Evolutionary conservation across 2,329 filamentous ascomycete genomes (phyloP), one percentile per base, ranked within the genome.

Genomic region (Xylaria multiplex): DNA sequence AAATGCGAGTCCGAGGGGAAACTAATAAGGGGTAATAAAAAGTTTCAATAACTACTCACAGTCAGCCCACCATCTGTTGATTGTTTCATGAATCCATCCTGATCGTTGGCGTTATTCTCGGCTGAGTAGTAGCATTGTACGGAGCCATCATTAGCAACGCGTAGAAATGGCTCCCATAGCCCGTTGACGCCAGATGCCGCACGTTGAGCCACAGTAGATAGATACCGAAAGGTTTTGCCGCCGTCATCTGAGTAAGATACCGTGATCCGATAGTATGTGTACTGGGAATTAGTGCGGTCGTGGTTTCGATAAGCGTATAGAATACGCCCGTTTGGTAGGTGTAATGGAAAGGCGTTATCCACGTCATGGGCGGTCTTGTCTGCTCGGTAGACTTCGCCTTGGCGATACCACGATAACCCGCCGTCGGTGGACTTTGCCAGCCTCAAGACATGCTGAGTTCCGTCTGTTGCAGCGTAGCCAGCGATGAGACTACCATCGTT

Each of bases 91-190:
- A 82, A 69, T 53, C 77, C 80, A 59, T 84, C 80, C 71, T 84
- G 82, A 59, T 82, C 80, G 4, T 54, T 65, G 0, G 58, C 69
- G 1, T 43, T 70, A 53, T 80, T 82, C 72, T 83, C 81, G 2
- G 74, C 74, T 4, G 79, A 81, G 68, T 83, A 84, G 70, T 80
- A 84, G 53, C 80, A 75, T 70, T 84, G 80, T 27, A 83, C 62
- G 2, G 75, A 74, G 0, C 80, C 79, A 59, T 82, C 78, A 1
- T 68, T 64, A 0, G 78, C 78, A 2, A 78, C 68, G 5, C 81
- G 74, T 22, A 84, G 57, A 66, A 83, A 83, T 0, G 82, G 82
- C 65, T 84, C 82, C 81, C 81, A 84, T 4, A 79, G 73, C 2
- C 82, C 82, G 37, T 80, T 79, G 14, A 67, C 52, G 6, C 57